Percentiles rank a stretch among this genome's conserved stretches.
Conservation (phyloP, 306 rosid species). For the Gynostemma pentaphyllum region DNA sequence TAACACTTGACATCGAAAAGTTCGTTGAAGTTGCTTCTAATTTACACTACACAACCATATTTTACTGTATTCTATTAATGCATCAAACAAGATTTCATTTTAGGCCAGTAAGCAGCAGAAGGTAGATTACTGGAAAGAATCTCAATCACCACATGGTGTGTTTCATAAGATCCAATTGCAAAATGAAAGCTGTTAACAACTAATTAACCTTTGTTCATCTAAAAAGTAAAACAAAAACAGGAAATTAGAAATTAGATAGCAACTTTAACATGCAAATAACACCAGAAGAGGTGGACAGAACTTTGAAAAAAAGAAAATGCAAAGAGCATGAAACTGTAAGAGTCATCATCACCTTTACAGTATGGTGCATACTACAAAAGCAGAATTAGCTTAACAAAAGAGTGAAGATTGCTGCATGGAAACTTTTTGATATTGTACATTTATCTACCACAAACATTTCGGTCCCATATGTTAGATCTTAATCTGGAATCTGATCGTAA, state of each 20-base stretch:
- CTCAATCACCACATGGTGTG: neutral
- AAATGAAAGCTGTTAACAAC: conserved; percentile 2
- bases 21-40: too few relatives aligned
- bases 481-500: conserved; percentile 66
- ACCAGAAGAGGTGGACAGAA: conserved; percentile 9
- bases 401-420: conserved; percentile 17
- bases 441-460: conserved; percentile 30
- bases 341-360: conserved; percentile 31
- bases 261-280: conserved; percentile 3
- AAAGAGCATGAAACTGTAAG: too few relatives aligned
- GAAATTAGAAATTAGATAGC: neutral
- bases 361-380: conserved; percentile 46
- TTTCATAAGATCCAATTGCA: conserved; percentile 6
- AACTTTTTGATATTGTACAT: conserved; percentile 48
- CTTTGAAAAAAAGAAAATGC: neutral
- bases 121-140: neutral
- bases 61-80: too few relatives aligned
- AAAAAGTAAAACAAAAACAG: neutral
- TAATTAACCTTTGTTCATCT: conserved; percentile 3
- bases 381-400: conserved; percentile 30
- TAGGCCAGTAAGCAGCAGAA: neutral
- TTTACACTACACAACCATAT: too few relatives aligned
- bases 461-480: conserved; percentile 3
- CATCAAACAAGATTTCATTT: neutral
- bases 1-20: too few relatives aligned